phyloP scores from a whole-genome alignment of 2,329 filamentous ascomycete genomes.

The Pseudogymnoascus sp. region DNA sequence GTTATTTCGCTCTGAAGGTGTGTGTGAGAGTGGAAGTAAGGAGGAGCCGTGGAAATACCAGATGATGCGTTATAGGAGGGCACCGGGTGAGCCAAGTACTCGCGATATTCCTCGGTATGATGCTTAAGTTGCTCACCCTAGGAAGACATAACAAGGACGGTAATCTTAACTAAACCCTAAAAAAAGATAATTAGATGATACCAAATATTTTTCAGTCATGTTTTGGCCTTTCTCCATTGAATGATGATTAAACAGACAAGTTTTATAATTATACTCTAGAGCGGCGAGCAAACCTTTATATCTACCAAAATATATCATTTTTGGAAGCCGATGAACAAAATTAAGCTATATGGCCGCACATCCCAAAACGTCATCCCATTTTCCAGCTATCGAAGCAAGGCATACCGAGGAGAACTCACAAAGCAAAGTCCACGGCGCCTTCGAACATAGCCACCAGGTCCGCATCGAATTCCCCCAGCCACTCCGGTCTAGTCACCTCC shows the following conservation, averaged over 20 bases:
- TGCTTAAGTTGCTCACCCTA: no score
- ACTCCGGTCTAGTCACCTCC: not conserved
- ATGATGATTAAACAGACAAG: not conserved
- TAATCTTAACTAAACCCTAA: no score
- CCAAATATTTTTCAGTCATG: not conserved
- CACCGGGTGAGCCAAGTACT: no score
- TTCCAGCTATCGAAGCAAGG: not conserved
- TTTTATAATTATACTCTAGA: not conserved
- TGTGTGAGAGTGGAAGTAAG: slow-evolving; percentile 10
- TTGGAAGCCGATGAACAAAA: not conserved
- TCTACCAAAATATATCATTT: not conserved
- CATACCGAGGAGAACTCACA: not conserved
- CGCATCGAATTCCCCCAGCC: not conserved
- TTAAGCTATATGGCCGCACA: not conserved
- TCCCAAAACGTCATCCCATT: not conserved
- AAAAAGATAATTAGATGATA: not conserved
- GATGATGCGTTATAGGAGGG: no score
- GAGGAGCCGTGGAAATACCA: not conserved
- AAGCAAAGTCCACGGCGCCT: not conserved
- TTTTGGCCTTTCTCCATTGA: not conserved
- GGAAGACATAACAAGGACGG: no score
- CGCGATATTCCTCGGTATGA: no score
- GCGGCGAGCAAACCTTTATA: not conserved
- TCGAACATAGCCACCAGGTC: not conserved
- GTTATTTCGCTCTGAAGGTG: slow-evolving; percentile 11